phyloP scores from a whole-genome alignment of 768 basidiomycete genomes.

The Cyathus striatus region DNA sequence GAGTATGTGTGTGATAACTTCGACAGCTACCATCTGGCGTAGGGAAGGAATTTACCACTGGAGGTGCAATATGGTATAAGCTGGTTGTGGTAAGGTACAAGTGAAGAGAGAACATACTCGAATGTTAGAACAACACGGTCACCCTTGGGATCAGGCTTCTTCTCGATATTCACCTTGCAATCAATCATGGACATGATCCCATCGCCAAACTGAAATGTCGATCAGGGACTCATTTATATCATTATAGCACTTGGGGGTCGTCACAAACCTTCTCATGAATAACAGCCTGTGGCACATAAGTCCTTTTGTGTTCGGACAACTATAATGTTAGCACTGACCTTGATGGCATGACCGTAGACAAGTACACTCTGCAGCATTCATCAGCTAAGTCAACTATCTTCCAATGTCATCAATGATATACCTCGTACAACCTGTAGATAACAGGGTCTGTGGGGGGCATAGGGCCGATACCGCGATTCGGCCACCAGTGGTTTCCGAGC shows the following conservation, averaged over 20 bases:
- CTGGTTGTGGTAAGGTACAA: neutral
- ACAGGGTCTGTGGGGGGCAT: constrained; percentile 75
- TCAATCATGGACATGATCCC: constrained; percentile 91
- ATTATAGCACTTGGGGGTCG: too few relatives aligned
- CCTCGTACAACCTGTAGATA: constrained; percentile 80
- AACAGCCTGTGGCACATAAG: neutral
- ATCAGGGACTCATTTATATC: too few relatives aligned
- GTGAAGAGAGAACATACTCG: constrained; percentile 46
- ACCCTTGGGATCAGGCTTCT: constrained; percentile 72
- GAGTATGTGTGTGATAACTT: too few relatives aligned
- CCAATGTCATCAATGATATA: constrained; percentile 13
- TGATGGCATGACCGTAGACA: constrained; percentile 78
- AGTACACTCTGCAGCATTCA: constrained; percentile 45
- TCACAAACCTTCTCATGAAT: constrained; percentile 38
- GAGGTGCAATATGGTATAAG: too few relatives aligned
- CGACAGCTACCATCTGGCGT: constrained; percentile 68
- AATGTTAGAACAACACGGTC: constrained; percentile 77
- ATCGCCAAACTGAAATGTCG: constrained; percentile 60
- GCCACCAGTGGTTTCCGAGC: constrained; percentile 68
- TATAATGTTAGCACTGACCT: constrained; percentile 36
- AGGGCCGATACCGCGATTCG: constrained; percentile 65
- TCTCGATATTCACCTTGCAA: constrained; percentile 63
- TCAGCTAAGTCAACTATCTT: neutral
- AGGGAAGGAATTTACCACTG: constrained; percentile 77
- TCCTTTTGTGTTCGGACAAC: neutral